phyloP scores from a whole-genome alignment of 768 basidiomycete genomes.

The Dentipellis sp. region DNA sequence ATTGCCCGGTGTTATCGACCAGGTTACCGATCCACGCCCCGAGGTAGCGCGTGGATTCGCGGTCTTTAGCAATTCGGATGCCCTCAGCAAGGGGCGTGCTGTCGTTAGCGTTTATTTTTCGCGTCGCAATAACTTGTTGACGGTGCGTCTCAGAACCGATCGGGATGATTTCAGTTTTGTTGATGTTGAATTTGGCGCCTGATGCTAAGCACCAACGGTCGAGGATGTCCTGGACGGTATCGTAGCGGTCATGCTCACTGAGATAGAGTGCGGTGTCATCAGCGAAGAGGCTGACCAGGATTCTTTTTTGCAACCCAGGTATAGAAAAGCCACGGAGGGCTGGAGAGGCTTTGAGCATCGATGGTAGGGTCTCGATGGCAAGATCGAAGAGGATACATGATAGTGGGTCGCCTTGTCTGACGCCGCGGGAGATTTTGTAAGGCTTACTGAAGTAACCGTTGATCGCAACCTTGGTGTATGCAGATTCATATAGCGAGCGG shows the following conservation, averaged over 20 bases:
- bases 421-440: too few relatives aligned
- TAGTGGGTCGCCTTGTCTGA: too few relatives aligned
- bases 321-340: too few relatives aligned
- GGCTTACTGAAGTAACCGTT: too few relatives aligned
- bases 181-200: conserved; percentile 31
- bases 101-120: not conserved
- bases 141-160: conserved; percentile 20
- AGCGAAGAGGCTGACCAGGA: too few relatives aligned
- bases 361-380: not conserved
- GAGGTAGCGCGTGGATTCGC: not conserved
- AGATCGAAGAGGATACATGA: too few relatives aligned
- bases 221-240: conserved; percentile 20
- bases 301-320: too few relatives aligned
- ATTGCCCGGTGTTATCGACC: not conserved
- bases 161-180: conserved; percentile 31
- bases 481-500: too few relatives aligned
- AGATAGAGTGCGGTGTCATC: conserved; percentile 20
- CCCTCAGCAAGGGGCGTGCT: not conserved
- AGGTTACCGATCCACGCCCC: conserved; percentile 3
- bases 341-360: too few relatives aligned
- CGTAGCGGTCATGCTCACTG: conserved; percentile 19
- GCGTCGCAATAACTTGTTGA: rapidly evolving
- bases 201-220: conserved; percentile 31
- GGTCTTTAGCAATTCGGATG: not conserved
- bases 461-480: too few relatives aligned